Base-by-base conservation (phyloP, 2,329 filamentous ascomycete species). In the Botrytis tulipae region DNA sequence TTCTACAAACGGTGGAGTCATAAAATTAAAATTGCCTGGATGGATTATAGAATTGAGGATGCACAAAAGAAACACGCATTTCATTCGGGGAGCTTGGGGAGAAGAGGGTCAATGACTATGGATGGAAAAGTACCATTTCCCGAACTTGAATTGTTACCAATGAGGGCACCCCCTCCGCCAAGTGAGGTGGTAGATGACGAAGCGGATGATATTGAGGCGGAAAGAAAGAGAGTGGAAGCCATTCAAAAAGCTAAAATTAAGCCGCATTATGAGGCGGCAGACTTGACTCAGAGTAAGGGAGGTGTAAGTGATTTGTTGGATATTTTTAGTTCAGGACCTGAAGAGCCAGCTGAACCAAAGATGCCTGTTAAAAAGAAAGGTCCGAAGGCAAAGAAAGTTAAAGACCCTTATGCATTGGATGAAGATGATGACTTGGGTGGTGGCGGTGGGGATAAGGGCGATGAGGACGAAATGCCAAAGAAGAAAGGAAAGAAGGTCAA, bases 81-180 rank as follows among this genome's bases (percentile, higher is more conserved):
- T 37, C 32, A 68, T 10, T 60, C 46, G 7, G 71, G 71, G 8
- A 72, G 76, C 8, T 73, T 71, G 37, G 79, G 78, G 2, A 62
- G 77, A 32, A 77, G 76, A 73, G 75, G 78, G 4, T 80, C 79
- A 59, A 70, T 78, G 69, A 76, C 68, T 68, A 59, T 76, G 29
- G 75, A 75, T 10, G 74, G 76, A 10, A 70, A 76, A 44, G 61
- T 81, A 4, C 77, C 79, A 66, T 80, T 74, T 70, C 79, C 79
- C 0, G 79, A 81, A 54, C 69, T 80, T 40, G 80, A 81, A 54
- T 73, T 80, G 10, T 60, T 80, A 20, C 76, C 77, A 10, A 65
- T 78, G 48, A 48, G 67, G 25, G 59, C 59, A 62, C 74, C 76
- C 0, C 67, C 74, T 3, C 75, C 73, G 29, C 74, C 73, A 40